Percentiles rank a stretch among this genome's conserved stretches.
Evolutionary conservation across 805 yeast species (phyloP).

Genomic region (Suhomyces sp.): DNA sequence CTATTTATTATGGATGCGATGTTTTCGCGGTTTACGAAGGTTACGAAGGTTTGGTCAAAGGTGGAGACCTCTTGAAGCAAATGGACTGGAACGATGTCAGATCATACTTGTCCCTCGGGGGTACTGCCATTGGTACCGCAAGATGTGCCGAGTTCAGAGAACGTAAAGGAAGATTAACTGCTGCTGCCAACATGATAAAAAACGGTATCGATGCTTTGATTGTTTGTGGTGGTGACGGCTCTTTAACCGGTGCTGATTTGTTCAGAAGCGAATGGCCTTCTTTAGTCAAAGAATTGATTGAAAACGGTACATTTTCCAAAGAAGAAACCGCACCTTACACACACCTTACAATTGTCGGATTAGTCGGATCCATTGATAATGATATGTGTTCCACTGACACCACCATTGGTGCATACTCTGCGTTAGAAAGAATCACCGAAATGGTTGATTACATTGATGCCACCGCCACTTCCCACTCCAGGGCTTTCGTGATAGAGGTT

Average conservation of each 20-base stretch:
- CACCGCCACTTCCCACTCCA: conserved; percentile 77
- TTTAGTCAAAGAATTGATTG: conserved; percentile 55
- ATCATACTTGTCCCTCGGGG: conserved; percentile 69
- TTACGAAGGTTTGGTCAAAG: conserved; percentile 68
- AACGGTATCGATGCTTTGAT: conserved; percentile 76
- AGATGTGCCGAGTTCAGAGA: conserved; percentile 68
- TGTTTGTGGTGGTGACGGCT: conserved; percentile 85
- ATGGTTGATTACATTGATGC: conserved; percentile 81
- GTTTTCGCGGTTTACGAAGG: conserved; percentile 73
- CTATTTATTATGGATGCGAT: conserved; percentile 63
- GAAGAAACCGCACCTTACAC: conserved; percentile 48
- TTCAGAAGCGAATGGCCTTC: conserved; percentile 80
- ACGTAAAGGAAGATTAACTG: conserved; percentile 61
- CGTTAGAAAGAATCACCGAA: conserved; percentile 70
- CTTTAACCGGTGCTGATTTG: conserved; percentile 77
- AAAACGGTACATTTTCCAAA: conserved; percentile 43
- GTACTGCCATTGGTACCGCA: conserved; percentile 79
- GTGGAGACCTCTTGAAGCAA: conserved; percentile 55
- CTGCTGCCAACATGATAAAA: conserved; percentile 62
- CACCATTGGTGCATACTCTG: conserved; percentile 79
- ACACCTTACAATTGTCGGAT: conserved; percentile 68
- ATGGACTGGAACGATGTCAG: conserved; percentile 75
- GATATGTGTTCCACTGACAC: conserved; percentile 86
- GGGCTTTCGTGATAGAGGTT: conserved; percentile 83
- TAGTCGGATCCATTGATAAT: conserved; percentile 81